A percentile compares a stretch with the other conserved stretches of the same genome.
phyloP scores from a whole-genome alignment of 164 flowering plant species.

The Macadamia tetraphylla region DNA sequence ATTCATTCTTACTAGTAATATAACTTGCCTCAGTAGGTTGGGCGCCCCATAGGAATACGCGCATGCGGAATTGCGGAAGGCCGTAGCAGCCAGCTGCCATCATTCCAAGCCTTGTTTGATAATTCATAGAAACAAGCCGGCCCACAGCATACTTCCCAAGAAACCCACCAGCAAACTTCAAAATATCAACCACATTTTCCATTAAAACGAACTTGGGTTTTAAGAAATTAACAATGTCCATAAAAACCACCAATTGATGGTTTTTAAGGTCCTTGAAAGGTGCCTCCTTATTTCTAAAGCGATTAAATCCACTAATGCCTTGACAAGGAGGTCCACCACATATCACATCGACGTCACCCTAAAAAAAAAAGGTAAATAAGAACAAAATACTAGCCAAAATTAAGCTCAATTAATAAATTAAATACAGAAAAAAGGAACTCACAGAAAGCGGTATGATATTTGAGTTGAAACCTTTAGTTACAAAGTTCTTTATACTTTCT shows the following conservation, averaged over 20 bases:
- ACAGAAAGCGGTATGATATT: slow-evolving; percentile 70
- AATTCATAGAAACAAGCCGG: slow-evolving; percentile 55
- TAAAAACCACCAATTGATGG: slow-evolving; percentile 57
- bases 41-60: slow-evolving; percentile 89
- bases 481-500: slow-evolving; percentile 45
- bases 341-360: slow-evolving; percentile 81
- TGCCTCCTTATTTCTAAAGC: slow-evolving; percentile 47
- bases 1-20: not conserved
- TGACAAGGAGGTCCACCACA: slow-evolving; percentile 99
- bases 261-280: slow-evolving; percentile 71
- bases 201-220: slow-evolving; percentile 73
- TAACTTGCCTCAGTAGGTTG: slow-evolving; percentile 39
- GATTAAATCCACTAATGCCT: slow-evolving; percentile 84
- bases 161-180: slow-evolving; percentile 52
- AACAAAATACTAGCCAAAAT: not conserved
- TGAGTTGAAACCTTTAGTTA: slow-evolving; percentile 34
- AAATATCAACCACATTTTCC: slow-evolving; percentile 85
- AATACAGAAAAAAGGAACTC: slow-evolving; percentile 14
- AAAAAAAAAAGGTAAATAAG: not conserved
- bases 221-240: slow-evolving; percentile 65
- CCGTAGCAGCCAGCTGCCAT: slow-evolving; percentile 91
- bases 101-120: slow-evolving; percentile 72
- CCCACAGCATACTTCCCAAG: slow-evolving; percentile 72
- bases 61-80: slow-evolving; percentile 76
- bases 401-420: not conserved